Percentiles rank a stretch among this genome's conserved stretches.
phyloP scores from a whole-genome alignment of 495 filamentous ascomycete species.

The Penicillium bovifimosum region DNA sequence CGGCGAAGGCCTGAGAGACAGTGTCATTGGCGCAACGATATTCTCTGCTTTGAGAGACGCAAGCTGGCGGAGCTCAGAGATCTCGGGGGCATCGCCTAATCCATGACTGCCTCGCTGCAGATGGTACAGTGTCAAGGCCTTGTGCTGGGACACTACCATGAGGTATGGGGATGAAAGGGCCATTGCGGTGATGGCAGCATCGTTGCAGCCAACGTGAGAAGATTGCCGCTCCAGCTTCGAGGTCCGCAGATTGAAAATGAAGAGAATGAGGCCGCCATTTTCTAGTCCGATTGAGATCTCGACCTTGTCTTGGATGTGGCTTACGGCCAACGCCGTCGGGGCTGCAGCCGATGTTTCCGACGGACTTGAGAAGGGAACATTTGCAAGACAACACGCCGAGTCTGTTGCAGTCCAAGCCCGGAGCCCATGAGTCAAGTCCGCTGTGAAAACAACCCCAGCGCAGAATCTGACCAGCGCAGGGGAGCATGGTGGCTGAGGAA shows the following conservation, averaged over 20 bases:
- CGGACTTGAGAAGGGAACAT: conserved; percentile 13
- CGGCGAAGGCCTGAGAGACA: conserved; percentile 63
- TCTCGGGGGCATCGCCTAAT: conserved; percentile 5
- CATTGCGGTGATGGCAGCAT: conserved; percentile 67
- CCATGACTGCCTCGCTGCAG: conserved; percentile 32
- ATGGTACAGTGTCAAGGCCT: conserved; percentile 69
- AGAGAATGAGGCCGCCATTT: conserved; percentile 69
- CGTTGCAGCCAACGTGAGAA: conserved; percentile 47
- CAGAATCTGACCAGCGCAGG: conserved; percentile 66
- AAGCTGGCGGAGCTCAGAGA: conserved; percentile 52
- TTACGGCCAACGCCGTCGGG: conserved; percentile 67
- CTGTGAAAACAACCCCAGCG: conserved; percentile 71
- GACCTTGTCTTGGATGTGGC: conserved; percentile 23
- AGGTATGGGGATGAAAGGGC: conserved; percentile 72
- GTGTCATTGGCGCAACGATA: conserved; percentile 68
- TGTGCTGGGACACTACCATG: conserved; percentile 66
- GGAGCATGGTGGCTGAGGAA: conserved; percentile 51
- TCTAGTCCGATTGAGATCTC: conserved; percentile 66
- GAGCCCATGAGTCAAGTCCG: conserved; percentile 62
- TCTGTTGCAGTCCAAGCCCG: conserved; percentile 70
- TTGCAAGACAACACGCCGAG: conserved; percentile 34
- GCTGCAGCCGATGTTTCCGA: conserved; percentile 12
- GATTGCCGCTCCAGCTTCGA: conserved; percentile 44
- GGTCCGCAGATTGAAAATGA: conserved; percentile 47
- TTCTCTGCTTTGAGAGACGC: conserved; percentile 79